These are phyloP conservation scores for Leptographium flavum DNA, from an alignment of 2,329 filamentous ascomycete species.

Conservation along the genomic window DNA sequence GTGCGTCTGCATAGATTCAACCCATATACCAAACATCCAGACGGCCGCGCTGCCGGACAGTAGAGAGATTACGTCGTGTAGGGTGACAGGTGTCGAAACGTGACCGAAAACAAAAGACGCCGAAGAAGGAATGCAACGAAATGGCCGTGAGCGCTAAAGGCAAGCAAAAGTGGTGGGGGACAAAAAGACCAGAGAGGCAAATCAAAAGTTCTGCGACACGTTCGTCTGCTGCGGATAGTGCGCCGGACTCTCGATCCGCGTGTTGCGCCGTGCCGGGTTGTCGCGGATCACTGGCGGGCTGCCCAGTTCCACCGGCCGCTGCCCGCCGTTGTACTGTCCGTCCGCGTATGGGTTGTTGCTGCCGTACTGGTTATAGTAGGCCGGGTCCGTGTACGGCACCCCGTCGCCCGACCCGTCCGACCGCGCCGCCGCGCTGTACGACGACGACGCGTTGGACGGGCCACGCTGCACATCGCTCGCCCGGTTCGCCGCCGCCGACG, in stretches of 20 bases:
- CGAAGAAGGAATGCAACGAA: background rate
- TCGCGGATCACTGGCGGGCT: constrained; percentile 79
- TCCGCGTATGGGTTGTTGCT: constrained; percentile 41
- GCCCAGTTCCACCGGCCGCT: constrained; percentile 26
- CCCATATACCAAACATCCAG: too few species aligned
- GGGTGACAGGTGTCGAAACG: background rate
- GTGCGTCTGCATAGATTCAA: too few species aligned
- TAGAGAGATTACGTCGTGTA: background rate
- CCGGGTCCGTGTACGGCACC: constrained; percentile 29
- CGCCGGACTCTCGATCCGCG: constrained; percentile 80
- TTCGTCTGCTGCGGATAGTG: constrained; percentile 89
- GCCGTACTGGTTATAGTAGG: constrained; percentile 46
- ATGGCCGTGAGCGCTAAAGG: background rate
- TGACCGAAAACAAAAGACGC: background rate
- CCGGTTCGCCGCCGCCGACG: constrained; percentile 51
- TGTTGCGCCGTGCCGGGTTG: constrained; percentile 83
- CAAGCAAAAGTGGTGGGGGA: background rate
- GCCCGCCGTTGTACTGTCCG: constrained; percentile 17
- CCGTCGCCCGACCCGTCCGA: constrained; percentile 54
- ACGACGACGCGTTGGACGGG: constrained; percentile 89
- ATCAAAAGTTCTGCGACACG: constrained; percentile 90
- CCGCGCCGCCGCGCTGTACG: constrained; percentile 69
- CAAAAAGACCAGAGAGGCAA: background rate
- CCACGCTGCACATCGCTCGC: constrained; percentile 68
- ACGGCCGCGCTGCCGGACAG: too few species aligned